phyloP scores from a whole-genome alignment of 805 yeast genomes.

The Candida maesae region DNA sequence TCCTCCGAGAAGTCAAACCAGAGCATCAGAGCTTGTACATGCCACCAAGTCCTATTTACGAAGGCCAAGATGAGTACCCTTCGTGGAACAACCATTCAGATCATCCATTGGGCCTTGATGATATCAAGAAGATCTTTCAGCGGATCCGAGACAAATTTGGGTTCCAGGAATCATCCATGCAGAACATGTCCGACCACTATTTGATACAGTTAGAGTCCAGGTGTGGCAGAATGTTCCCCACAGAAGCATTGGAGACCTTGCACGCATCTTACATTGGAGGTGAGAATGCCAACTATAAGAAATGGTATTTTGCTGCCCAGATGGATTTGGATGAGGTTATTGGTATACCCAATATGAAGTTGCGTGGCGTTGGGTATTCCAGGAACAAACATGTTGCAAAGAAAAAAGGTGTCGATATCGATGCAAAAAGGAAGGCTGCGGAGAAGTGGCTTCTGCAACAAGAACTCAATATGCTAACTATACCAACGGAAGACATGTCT shows the following conservation, averaged over 20 bases:
- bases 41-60: too few species aligned
- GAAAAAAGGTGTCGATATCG: constrained; percentile 32
- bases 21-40: too few species aligned
- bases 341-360: constrained; percentile 53
- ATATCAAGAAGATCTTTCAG: constrained; percentile 57
- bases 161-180: constrained; percentile 74
- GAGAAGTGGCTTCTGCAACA: constrained; percentile 35
- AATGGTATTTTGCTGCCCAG: constrained; percentile 91
- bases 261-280: constrained; percentile 96
- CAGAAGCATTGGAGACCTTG: constrained; percentile 64
- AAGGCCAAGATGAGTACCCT: too few species aligned
- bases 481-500: not conserved
- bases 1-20: too few species aligned
- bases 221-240: constrained; percentile 71
- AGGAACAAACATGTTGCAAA: constrained; percentile 44
- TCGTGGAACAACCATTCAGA: not conserved
- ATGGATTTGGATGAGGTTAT: constrained; percentile 69
- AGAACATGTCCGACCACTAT: constrained; percentile 78
- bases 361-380: constrained; percentile 42
- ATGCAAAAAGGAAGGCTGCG: constrained; percentile 35
- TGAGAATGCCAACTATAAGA: constrained; percentile 76
- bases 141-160: constrained; percentile 67
- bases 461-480: constrained; percentile 18
- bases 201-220: constrained; percentile 83
- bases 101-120: constrained; percentile 34